A percentile compares a stretch with the other conserved stretches of the same genome.
phyloP scores from a whole-genome alignment of 1,284 basidiomycete species.

The Neotropicomus parvogracilis region DNA sequence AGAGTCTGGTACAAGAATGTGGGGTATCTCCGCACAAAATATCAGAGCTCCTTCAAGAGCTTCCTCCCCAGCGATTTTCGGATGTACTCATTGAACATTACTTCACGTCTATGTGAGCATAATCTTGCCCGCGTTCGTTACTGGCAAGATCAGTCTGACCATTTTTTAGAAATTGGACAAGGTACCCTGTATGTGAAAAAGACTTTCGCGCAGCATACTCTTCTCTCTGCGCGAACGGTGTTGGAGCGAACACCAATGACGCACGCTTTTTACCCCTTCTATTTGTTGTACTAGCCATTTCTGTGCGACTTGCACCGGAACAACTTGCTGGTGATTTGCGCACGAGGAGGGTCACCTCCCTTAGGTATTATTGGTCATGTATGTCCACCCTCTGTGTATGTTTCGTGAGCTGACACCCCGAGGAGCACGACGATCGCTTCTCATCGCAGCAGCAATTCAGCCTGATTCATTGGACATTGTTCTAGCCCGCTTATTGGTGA shows the following conservation, averaged over 20 bases:
- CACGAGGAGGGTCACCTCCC: conserved; percentile 70
- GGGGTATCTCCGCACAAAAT: conserved; percentile 87
- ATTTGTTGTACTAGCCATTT: conserved; percentile 91
- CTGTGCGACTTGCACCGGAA: conserved; percentile 83
- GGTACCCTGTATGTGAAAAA: conserved; percentile 86
- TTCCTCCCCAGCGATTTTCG: conserved; percentile 73
- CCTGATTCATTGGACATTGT: conserved; percentile 88
- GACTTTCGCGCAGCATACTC: conserved; percentile 82
- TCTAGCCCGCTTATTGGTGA: conserved; percentile 79
- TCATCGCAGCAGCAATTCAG: conserved; percentile 88
- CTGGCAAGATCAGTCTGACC: conserved; percentile 3
- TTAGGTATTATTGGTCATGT: conserved; percentile 95
- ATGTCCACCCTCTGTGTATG: conserved; percentile 33
- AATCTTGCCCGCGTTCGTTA: neutral
- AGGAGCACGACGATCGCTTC: conserved; percentile 76
- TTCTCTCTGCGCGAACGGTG: conserved; percentile 73
- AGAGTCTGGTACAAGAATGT: conserved; percentile 83
- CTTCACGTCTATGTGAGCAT: conserved; percentile 66
- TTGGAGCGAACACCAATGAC: conserved; percentile 71
- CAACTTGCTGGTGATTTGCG: conserved; percentile 76
- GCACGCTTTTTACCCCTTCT: conserved; percentile 87
- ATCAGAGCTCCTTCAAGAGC: conserved; percentile 82
- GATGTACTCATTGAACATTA: conserved; percentile 76
- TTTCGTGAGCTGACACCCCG: conserved; percentile 14
- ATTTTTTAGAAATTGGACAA: conserved; percentile 80